phyloP scores from a whole-genome alignment of 1,139 yeast species.

The Geotrichum reessii region DNA sequence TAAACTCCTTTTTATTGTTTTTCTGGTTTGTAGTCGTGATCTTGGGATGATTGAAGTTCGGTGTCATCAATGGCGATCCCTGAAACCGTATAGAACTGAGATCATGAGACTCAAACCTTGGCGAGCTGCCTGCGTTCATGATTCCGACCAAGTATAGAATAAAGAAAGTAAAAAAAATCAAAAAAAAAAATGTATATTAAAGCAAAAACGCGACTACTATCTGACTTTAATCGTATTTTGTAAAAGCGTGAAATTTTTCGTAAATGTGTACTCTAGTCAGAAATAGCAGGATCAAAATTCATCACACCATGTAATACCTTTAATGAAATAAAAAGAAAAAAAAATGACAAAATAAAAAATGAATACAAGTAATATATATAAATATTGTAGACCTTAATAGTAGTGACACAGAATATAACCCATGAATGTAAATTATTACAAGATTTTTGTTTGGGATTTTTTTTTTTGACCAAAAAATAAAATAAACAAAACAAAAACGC shows the following conservation, averaged over 20 bases:
- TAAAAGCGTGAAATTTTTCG: background rate
- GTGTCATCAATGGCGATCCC: background rate
- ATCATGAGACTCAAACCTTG: conserved; percentile 13
- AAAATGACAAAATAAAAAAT: too few relatives aligned
- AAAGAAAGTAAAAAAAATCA: background rate
- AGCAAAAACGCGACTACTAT: background rate
- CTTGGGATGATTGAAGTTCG: background rate
- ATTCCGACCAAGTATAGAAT: background rate
- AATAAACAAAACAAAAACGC: background rate
- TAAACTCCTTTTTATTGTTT: conserved; percentile 20
- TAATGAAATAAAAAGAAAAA: background rate
- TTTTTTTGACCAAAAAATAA: background rate
- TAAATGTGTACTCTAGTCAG: background rate
- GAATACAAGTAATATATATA: too few relatives aligned
- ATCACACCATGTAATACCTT: background rate
- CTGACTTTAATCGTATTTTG: background rate
- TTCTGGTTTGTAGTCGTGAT: background rate
- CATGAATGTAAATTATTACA: background rate
- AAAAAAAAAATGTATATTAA: background rate
- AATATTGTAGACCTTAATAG: background rate
- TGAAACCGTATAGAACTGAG: conserved; percentile 7
- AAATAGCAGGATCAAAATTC: background rate
- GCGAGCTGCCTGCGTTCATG: conserved; percentile 3
- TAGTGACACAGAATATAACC: background rate
- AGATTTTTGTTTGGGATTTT: background rate